Base-by-base conservation (phyloP, 2,329 filamentous ascomycete genomes). In the Aspergillus sojae region DNA sequence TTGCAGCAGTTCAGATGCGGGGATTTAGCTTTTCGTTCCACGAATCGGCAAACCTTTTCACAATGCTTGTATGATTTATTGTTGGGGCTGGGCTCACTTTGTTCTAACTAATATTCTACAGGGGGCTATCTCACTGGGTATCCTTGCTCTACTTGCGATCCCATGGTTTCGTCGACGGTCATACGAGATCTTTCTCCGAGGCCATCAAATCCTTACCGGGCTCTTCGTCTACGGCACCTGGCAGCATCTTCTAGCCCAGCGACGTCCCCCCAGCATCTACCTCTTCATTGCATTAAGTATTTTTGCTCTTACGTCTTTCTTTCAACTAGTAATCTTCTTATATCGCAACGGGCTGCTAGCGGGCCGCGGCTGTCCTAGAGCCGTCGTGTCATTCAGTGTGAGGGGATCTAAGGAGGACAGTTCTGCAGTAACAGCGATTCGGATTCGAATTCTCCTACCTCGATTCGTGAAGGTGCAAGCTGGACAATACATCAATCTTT, bases 401-500 rank as follows among this genome's bases (percentile, higher is more conserved):
- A n/a, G n/a, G n/a, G n/a, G n/a, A n/a, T n/a, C n/a, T n/a, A n/a
- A n/a, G n/a, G n/a, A n/a, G n/a, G n/a, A n/a, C n/a, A n/a, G n/a
- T n/a, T n/a, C n/a, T n/a, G n/a, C n/a, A n/a, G n/a, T 60, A 12
- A 65, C 43, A 16, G 65, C 64, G 21, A 45, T 65, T 21, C 62
- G 63, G 23, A 64, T 75, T 54, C 59, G 62, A 41, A 34, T 74
- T 30, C 32, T 66, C n/a, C 64, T 74, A 30, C 62, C 66, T 53
- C 59, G 67, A 52, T 64, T 66, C 12, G 16, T 74, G 32, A 62
- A 65, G 32, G 59, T 76, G 2, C 53, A 67, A 16, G 65, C 71
- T n/a, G 71, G 71, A 7, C 67, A 75, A 58, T 74, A 73, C 64
- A 70, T 75, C 43, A 70, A 73, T 60, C 61, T 75, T 32, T 75